Conservation (phyloP, 1,284 basidiomycete species). For the Veloboletus limbatus region DNA sequence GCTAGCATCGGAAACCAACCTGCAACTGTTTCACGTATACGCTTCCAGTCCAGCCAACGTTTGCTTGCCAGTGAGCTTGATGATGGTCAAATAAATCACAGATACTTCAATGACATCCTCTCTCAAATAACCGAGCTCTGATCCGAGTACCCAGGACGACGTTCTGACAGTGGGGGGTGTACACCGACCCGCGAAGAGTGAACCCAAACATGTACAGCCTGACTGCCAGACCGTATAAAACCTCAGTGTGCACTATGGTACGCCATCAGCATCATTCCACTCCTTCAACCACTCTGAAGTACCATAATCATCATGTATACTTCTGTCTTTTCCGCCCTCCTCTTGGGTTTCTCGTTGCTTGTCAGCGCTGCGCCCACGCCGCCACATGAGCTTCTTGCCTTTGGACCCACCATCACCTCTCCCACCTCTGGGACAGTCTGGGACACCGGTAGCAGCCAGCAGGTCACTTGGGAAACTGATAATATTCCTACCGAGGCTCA, state of each 20-base stretch:
- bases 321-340: conserved; percentile 18
- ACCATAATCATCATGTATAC: conserved; percentile 22
- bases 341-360: conserved; percentile 17
- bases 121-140: no score
- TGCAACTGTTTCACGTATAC: no score
- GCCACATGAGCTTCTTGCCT: conserved; percentile 39
- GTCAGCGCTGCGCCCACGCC: conserved; percentile 31
- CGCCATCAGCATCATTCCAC: conserved; percentile 8
- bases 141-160: no score
- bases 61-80: no score
- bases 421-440: conserved; percentile 36
- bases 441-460: conserved; percentile 37
- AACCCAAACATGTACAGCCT: neutral
- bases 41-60: no score
- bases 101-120: no score
- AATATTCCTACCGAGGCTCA: conserved; percentile 32
- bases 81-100: no score
- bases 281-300: conserved; percentile 21
- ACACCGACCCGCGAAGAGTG: no score
- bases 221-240: conserved; percentile 19
- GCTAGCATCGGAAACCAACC: no score
- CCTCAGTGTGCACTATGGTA: neutral
- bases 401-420: conserved; percentile 44
- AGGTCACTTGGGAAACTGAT: conserved; percentile 43
- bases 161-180: no score